These are phyloP conservation scores for Coriaria nepalensis DNA, from an alignment of 306 rosid species.

Conservation along the genomic window DNA sequence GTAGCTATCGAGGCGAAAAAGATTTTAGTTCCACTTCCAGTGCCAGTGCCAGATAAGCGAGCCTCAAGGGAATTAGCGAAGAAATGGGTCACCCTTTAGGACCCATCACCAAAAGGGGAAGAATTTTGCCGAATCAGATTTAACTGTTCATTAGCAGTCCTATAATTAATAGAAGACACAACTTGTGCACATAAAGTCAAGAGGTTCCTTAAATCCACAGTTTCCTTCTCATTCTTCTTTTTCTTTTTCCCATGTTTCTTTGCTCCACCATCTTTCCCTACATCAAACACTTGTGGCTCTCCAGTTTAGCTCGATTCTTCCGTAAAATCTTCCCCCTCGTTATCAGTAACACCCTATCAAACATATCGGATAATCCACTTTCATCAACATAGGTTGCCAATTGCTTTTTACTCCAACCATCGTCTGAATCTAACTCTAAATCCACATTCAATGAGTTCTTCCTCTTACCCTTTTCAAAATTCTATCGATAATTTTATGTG, in stretches of 20 bases:
- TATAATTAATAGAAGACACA: constrained; percentile 16
- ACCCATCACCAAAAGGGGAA: constrained; percentile 25
- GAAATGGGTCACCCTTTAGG: constrained; percentile 27
- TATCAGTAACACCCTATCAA: constrained; percentile 28
- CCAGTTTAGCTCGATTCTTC: background rate
- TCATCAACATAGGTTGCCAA: constrained; percentile 23
- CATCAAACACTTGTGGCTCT: constrained; percentile 9
- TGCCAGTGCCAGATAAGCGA: constrained; percentile 22
- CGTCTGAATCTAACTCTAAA: constrained; percentile 16
- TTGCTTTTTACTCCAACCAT: constrained; percentile 30
- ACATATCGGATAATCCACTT: constrained; percentile 17
- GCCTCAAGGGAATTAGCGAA: constrained; percentile 30
- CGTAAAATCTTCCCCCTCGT: background rate
- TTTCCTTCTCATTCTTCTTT: constrained; percentile 5
- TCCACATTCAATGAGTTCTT: background rate
- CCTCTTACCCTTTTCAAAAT: no score
- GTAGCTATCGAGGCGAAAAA: constrained; percentile 10
- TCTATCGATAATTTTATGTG: no score
- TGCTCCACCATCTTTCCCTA: constrained; percentile 10
- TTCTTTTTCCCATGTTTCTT: constrained; percentile 12
- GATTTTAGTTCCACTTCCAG: constrained; percentile 11
- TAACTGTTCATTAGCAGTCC: constrained; percentile 15
- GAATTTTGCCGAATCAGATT: constrained; percentile 29
- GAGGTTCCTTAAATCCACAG: constrained; percentile 25
- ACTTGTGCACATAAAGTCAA: constrained; percentile 30